These are phyloP conservation scores for Ustilago lituana DNA, from an alignment of 1,284 basidiomycete species.

Conservation along the genomic window DNA sequence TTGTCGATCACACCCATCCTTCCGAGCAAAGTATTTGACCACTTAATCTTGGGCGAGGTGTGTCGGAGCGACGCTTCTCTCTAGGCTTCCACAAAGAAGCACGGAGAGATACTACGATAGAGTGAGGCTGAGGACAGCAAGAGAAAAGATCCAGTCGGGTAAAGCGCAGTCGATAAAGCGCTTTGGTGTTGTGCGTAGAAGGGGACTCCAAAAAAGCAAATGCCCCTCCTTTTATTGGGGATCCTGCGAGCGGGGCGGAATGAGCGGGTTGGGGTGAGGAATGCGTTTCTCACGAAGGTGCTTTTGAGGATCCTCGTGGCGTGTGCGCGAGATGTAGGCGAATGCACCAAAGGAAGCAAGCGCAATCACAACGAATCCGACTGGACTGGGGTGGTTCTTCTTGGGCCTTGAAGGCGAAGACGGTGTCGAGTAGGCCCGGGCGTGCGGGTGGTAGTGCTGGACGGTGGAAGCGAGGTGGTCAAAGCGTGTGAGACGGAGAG, in stretches of 20 bases:
- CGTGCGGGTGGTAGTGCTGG: slow-evolving; percentile 3
- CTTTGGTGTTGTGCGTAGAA: too few relatives aligned
- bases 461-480: slow-evolving; percentile 20
- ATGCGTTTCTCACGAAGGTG: slow-evolving; percentile 53
- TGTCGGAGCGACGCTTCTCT: slow-evolving; percentile 21
- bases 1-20: slow-evolving; percentile 53
- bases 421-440: slow-evolving; percentile 16
- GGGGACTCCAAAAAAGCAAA: too few relatives aligned
- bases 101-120: background rate
- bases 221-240: too few relatives aligned
- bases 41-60: slow-evolving; percentile 45
- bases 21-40: slow-evolving; percentile 47
- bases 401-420: slow-evolving; percentile 16
- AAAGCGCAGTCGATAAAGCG: too few relatives aligned
- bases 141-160: background rate
- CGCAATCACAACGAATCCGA: slow-evolving; percentile 53
- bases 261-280: slow-evolving; percentile 62
- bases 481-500: slow-evolving; percentile 30
- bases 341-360: slow-evolving; percentile 56
- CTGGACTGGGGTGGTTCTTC: slow-evolving; percentile 52
- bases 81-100: slow-evolving; percentile 11
- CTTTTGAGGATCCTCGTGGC: slow-evolving; percentile 56
- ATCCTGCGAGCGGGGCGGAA: slow-evolving; percentile 53
- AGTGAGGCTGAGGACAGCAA: background rate
- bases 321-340: slow-evolving; percentile 50